These are phyloP conservation scores for Singerocomus inundabilis DNA, from an alignment of 1,284 basidiomycete genomes.

Conservation along the genomic window DNA sequence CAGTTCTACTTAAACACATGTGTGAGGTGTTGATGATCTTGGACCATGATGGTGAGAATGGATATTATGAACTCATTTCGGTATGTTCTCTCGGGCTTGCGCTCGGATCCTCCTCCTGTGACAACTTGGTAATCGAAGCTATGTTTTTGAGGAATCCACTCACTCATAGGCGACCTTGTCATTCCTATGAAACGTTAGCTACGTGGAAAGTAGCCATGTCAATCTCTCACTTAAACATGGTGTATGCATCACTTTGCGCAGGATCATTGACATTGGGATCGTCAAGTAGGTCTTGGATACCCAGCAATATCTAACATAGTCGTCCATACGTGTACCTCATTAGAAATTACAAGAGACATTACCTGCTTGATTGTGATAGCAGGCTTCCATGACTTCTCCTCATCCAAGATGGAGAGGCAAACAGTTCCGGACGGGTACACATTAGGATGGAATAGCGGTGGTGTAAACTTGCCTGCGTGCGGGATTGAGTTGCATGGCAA, in stretches of 20 bases:
- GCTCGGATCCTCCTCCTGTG: conserved; percentile 69
- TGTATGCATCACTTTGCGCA: conserved; percentile 96
- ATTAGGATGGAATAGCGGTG: conserved; percentile 97
- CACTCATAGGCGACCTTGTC: conserved; percentile 89
- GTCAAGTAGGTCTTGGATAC: conserved; percentile 92
- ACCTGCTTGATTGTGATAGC: conserved; percentile 99
- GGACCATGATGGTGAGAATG: not conserved
- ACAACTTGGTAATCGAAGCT: conserved; percentile 7
- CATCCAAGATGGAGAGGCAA: conserved; percentile 96
- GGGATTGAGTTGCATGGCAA: conserved; percentile 4
- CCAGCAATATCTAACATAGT: conserved; percentile 77
- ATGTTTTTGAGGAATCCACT: conserved; percentile 33
- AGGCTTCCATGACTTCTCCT: conserved; percentile 99
- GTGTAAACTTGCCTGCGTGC: conserved; percentile 87
- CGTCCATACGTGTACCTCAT: not conserved
- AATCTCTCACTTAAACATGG: conserved; percentile 87
- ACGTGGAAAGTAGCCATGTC: not conserved
- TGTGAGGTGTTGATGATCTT: conserved; percentile 3
- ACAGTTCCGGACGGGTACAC: conserved; percentile 99
- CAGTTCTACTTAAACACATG: conserved; percentile 17
- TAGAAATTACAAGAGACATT: conserved; percentile 19
- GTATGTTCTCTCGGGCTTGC: conserved; percentile 84
- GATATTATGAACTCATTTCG: conserved; percentile 52
- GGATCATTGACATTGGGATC: conserved; percentile 96
- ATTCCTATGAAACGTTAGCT: conserved; percentile 54